phyloP scores from a whole-genome alignment of 257 asterid genomes.

The Salvia splendens region DNA sequence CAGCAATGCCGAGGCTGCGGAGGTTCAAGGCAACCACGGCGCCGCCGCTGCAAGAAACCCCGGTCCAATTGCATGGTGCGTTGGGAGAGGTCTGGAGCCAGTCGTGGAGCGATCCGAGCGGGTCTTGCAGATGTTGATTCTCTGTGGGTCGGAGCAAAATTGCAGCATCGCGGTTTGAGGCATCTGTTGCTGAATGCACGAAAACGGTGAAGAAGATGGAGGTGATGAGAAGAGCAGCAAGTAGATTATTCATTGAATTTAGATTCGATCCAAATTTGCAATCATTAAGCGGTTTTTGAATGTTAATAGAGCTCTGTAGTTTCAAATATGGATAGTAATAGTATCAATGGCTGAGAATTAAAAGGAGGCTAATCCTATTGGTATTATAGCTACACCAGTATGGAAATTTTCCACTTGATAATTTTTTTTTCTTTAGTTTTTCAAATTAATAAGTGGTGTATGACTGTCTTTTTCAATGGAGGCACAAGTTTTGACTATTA shows the following conservation, averaged over 20 bases:
- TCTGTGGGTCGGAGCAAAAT: slow-evolving; percentile 59
- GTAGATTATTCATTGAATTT: slow-evolving; percentile 27
- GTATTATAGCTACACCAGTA: too few relatives aligned
- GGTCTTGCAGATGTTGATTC: slow-evolving; percentile 54
- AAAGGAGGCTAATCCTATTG: neutral
- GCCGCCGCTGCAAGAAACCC: slow-evolving; percentile 51
- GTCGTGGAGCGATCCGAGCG: slow-evolving; percentile 43
- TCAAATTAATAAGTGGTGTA: too few relatives aligned
- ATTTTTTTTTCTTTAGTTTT: too few relatives aligned
- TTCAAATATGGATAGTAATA: too few relatives aligned
- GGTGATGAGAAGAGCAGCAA: slow-evolving; percentile 9
- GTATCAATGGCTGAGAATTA: neutral
- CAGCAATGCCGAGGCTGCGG: slow-evolving; percentile 40
- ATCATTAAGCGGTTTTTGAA: neutral
- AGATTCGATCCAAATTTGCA: neutral
- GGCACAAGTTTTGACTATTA: too few relatives aligned
- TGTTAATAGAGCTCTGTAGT: neutral
- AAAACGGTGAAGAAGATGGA: slow-evolving; percentile 36
- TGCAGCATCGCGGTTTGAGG: slow-evolving; percentile 56
- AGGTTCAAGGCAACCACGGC: slow-evolving; percentile 59
- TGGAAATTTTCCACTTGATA: neutral
- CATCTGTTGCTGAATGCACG: slow-evolving; percentile 28
- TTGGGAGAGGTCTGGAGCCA: slow-evolving; percentile 49
- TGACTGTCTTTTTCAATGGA: too few relatives aligned
- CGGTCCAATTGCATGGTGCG: slow-evolving; percentile 77